Percentiles rank a stretch among this genome's conserved stretches.
These are phyloP conservation scores for Backusella morwellensis DNA, from an alignment of 192 early-diverging fungal genomes.

Conservation along the genomic window DNA sequence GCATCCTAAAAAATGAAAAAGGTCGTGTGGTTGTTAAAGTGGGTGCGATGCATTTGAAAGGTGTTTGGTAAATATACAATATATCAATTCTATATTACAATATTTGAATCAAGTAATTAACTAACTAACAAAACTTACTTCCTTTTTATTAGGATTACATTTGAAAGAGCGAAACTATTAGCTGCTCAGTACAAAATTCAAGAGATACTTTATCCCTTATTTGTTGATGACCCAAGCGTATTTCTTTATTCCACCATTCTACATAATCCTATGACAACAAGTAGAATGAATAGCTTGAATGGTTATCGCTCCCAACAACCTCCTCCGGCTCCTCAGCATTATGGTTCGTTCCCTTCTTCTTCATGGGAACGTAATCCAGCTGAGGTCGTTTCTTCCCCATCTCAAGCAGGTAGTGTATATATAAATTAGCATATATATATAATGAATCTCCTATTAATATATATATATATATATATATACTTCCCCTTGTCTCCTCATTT, in stretches of 20 bases:
- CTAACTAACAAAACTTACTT: not conserved
- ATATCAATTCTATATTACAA: not conserved
- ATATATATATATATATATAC: not conserved
- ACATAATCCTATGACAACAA: slow-evolving; percentile 5
- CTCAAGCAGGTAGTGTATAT: not conserved
- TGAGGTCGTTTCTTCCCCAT: not conserved
- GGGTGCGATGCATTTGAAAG: slow-evolving; percentile 85
- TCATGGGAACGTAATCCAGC: not conserved
- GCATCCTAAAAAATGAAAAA: slow-evolving; percentile 86
- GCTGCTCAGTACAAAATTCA: slow-evolving; percentile 72
- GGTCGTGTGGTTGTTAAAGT: slow-evolving; percentile 83
- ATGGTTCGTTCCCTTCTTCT: not conserved
- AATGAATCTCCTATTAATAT: not conserved
- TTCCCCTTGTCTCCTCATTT: slow-evolving; percentile 6
- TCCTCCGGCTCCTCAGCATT: not conserved
- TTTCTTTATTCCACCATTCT: slow-evolving; percentile 49
- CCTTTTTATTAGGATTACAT: slow-evolving; percentile 54
- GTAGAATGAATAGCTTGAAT: slow-evolving; percentile 13
- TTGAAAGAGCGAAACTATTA: slow-evolving; percentile 61
- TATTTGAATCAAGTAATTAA: not conserved
- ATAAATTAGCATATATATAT: not conserved
- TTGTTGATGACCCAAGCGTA: slow-evolving; percentile 67
- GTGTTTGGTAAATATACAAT: slow-evolving; percentile 65
- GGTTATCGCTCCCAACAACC: not conserved
- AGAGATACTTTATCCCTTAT: slow-evolving; percentile 72